Base-by-base conservation (phyloP, 1,284 basidiomycete genomes). In the Cryptococcus floricola region DNA sequence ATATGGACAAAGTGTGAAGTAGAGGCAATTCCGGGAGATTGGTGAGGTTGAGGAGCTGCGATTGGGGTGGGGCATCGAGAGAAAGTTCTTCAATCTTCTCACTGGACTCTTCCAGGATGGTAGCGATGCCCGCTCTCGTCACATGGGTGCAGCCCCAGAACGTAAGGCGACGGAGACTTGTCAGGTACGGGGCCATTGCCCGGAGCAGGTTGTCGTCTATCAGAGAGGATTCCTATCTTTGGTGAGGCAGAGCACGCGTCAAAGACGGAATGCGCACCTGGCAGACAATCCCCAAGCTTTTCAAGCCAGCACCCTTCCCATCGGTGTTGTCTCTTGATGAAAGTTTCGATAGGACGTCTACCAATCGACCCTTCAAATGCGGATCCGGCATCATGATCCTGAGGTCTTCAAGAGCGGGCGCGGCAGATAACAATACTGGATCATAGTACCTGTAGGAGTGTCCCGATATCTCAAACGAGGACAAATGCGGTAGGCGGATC, bases 351-450 rank as follows among this genome's bases (percentile, higher is more conserved):
- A 68, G 27, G 0, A 70, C 50, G n/a, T 57, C 55, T 5, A 62
- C 47, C 12, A 77, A 57, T 4, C 60, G 56, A 12, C 58, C 51
- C 12, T 66, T 58, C 31, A 70, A 62, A 13, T 46, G 50, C 18
- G 62, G 50, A 60, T 77, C 74, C 19, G 75, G 75, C 68, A 76
- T 70, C 66, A 75, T 73, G 16, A 77, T 63, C 7, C 71, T 51
- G 27, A 77, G 53, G 38, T 76, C 76, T 9, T 69, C 62, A 16
- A 77, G 55, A 4, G 58, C 47, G 2, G 59, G 39, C 55, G 71
- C 62, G 7, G 27, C 34, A 3, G 66, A 65, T 2, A 77, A 28
- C n/a, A 71, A 34, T 0, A 37, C 4, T 0, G 74, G 69, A 46
- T 74, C 64, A 53, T 72, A 75, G 41, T 67, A 66, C 28, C 65